Base-by-base conservation (phyloP, 176 grass and related monocot species). In the Pharus latifolius region DNA sequence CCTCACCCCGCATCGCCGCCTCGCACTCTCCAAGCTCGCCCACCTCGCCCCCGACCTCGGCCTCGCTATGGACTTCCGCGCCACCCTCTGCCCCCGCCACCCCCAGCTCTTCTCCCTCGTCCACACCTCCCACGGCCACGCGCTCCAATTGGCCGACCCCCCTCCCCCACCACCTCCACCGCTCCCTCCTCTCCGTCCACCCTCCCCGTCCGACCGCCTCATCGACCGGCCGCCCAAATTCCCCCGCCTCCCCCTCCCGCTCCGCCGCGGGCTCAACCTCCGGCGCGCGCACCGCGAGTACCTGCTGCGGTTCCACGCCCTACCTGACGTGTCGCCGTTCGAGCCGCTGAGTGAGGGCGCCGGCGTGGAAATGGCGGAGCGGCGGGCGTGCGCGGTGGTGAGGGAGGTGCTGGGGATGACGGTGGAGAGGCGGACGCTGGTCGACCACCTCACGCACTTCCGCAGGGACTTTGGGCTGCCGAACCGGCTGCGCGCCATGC, bases 21-120 rank as follows among this genome's bases (percentile, higher is more conserved):
- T 95, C 7, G 79, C 60, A 3, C 64, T 87, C 5, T 70, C 51
- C 43, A 95, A 84, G 72, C 76, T 90, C 24, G 86, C 76, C 16
- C 91, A 95, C 67, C 67, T 95, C 34, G 86, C 76, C 1, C 86
- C 83, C 14, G 91, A 95, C 58, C 87, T 95, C 11, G 91, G 91
- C n/a, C 71, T 95, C 28, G 76, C 91, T 30, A 54, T 44, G 56
- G 58, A 90, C 70, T 95, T 95, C 67, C 83, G 80, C 43, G 78
- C 43, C 29, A 83, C 80, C 14, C 67, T 95, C 35, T 95, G 86
- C 63, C 73, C 70, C 7, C 45, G 31, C 3, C 79, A 87, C 25
- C 86, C 83, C 6, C 77, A 84, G 33, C 55, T 78, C 10, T 90
- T 90, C 67, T 24, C 65, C 14, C 60, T 79, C 14, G 76, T 86